Percentiles rank a stretch among this genome's conserved stretches.
These are phyloP conservation scores for Cryptococcus floricola DNA, from an alignment of 1,284 basidiomycete genomes.

Conservation along the genomic window DNA sequence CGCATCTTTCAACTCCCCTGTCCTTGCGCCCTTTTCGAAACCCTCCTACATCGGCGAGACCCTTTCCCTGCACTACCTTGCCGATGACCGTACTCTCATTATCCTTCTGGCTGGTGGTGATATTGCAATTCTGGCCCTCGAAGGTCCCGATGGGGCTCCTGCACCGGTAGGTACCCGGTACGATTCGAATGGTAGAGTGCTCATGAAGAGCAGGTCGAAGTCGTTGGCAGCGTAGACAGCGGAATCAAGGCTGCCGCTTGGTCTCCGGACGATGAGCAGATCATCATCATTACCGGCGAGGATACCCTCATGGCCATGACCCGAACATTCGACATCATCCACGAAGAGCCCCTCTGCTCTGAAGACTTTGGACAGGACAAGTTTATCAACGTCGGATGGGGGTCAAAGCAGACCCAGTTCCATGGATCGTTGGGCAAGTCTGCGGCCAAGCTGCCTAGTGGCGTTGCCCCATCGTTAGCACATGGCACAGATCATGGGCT, in stretches of 20 bases:
- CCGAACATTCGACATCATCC: conserved; percentile 79
- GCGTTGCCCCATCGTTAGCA: conserved; percentile 34
- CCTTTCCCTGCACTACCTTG: conserved; percentile 61
- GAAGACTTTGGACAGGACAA: conserved; percentile 83
- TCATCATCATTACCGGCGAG: conserved; percentile 77
- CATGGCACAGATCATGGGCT: conserved; percentile 64
- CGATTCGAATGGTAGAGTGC: neutral
- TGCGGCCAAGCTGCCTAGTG: conserved; percentile 56
- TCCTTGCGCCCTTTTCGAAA: conserved; percentile 31
- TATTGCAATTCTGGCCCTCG: conserved; percentile 62
- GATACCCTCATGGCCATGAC: conserved; percentile 85
- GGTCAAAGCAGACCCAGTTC: conserved; percentile 94
- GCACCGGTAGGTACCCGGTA: neutral
- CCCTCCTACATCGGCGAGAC: conserved; percentile 51
- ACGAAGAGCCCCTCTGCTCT: conserved; percentile 68
- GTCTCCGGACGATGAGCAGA: conserved; percentile 84
- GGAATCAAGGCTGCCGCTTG: conserved; percentile 79
- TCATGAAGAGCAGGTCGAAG: conserved; percentile 54
- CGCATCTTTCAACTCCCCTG: conserved; percentile 31
- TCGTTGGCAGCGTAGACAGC: conserved; percentile 79
- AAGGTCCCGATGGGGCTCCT: conserved; percentile 52
- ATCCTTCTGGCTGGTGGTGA: conserved; percentile 70
- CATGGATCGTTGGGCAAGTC: conserved; percentile 92
- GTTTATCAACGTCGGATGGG: conserved; percentile 96
- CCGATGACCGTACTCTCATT: conserved; percentile 62